Evolutionary conservation across 1,284 basidiomycete genomes (phyloP), one percentile per base, ranked within the genome.

Genomic region (Trametes pubescens): DNA sequence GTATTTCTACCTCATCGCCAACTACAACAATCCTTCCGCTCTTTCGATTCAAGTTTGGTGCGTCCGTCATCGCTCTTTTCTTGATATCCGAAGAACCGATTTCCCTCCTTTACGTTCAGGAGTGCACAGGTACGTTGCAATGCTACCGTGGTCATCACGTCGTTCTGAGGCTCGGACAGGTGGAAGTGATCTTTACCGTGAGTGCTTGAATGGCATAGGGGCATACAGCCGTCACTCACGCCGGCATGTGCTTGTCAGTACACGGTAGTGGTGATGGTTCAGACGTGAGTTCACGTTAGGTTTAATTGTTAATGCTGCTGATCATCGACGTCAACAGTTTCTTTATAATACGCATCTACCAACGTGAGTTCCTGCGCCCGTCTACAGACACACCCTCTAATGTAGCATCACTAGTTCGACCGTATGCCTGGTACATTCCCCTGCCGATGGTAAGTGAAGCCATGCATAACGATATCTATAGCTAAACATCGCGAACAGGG

Each of bases 371-470:
- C 13, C 13, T 8, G 9, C 18, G 5, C 18, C 6, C 21, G 22
- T 26, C 2, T 29, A 9, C 22, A 10, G 10, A 10, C 14, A 16
- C 24, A 26, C 4, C 6, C 3, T 10, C n/a, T 49, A 13, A 16
- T 38, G 7, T 37, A 9, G 11, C n/a, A 4, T 2, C n/a, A 6
- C 14, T 26, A 68, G 67, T 68, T 6, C 60, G 67, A 16, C 67
- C 64, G 7, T 34, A 66, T 16, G n/a, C 53, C 26, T 68, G 66
- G 66, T 68, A 63, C 22, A 68, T 68, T 6, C 66, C 66, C 18
- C 26, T 49, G 21, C 37, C 48, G 18, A 37, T 64, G 24, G 65
- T 68, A 18, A 40, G 61, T 44, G 29, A 18, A 16, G 21, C 14
- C 8, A 8, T n/a, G 6, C 32, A 16, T 22, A 10, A 5, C 24